Evolutionary conservation across 192 early-diverging fungal genomes (phyloP).

Genomic region (Ramicandelaber brevisporus): DNA sequence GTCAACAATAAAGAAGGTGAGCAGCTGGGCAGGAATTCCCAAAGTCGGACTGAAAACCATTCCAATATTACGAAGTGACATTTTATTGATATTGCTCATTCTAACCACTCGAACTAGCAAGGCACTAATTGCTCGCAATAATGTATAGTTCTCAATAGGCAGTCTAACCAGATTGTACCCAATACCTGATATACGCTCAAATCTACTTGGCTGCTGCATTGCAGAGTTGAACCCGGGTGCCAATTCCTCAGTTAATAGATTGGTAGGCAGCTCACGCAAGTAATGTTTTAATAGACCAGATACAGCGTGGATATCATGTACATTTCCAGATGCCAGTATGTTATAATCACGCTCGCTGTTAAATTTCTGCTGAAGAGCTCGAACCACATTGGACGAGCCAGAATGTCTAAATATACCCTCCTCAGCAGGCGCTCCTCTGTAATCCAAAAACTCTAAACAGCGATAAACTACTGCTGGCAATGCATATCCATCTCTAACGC

Average conservation of each 20-base stretch:
- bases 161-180: conserved; percentile 46
- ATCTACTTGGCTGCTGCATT: conserved; percentile 52
- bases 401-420: conserved; percentile 90
- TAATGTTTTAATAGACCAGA: conserved; percentile 81
- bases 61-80: conserved; percentile 85
- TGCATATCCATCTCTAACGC: conserved; percentile 46
- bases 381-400: conserved; percentile 46
- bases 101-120: conserved; percentile 80
- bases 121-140: conserved; percentile 59
- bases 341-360: conserved; percentile 26
- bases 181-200: conserved; percentile 59
- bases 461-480: conserved; percentile 80
- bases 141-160: conserved; percentile 77
- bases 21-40: conserved; percentile 86
- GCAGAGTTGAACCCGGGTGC: conserved; percentile 61
- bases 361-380: conserved; percentile 53
- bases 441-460: conserved; percentile 89
- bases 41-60: conserved; percentile 92
- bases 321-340: conserved; percentile 13
- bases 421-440: conserved; percentile 63
- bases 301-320: conserved; percentile 81
- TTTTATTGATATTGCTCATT: conserved; percentile 60
- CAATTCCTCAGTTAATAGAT: conserved; percentile 64
- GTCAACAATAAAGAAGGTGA: conserved; percentile 74
- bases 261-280: conserved; percentile 66